Conservation (phyloP, 2,329 filamentous ascomycete species). For the Purpureocillium lavendulum region DNA sequence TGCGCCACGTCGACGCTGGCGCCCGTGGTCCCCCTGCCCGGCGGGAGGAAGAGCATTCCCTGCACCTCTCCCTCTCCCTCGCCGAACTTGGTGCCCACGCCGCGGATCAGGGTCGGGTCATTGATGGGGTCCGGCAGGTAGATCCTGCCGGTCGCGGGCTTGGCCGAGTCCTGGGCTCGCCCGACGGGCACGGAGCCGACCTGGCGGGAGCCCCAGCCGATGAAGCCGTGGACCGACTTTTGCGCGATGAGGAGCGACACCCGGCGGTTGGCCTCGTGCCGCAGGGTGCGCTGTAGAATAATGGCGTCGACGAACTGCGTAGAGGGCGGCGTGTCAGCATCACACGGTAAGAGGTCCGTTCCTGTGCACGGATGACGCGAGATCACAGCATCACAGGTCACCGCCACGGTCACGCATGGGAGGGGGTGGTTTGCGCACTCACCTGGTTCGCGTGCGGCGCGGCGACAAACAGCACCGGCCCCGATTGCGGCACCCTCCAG, state of each 20-base stretch:
- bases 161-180: constrained; percentile 81
- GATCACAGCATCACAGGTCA: constrained; percentile 7
- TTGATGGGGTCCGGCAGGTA: constrained; percentile 84
- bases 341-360: too few relatives aligned
- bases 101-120: constrained; percentile 71
- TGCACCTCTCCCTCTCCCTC: constrained; percentile 61
- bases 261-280: constrained; percentile 77
- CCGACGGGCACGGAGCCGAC: constrained; percentile 91
- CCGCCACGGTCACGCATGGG: too few relatives aligned
- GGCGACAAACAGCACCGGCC: constrained; percentile 89
- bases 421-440: too few relatives aligned
- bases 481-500: constrained; percentile 85
- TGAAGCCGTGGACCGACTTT: constrained; percentile 90
- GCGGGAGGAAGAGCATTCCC: constrained; percentile 80
- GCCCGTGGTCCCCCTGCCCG: constrained; percentile 65
- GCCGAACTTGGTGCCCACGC: constrained; percentile 77
- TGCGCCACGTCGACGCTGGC: constrained; percentile 79
- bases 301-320: constrained; percentile 86
- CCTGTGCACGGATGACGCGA: not conserved
- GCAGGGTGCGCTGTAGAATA: constrained; percentile 83
- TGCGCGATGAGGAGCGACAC: constrained; percentile 91
- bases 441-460: constrained; percentile 96
- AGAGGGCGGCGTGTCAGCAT: not conserved
- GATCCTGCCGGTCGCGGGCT: constrained; percentile 67
- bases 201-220: constrained; percentile 76